These are phyloP conservation scores for Myxozyma nipponensis DNA, from an alignment of 805 yeast genomes.

Conservation along the genomic window DNA sequence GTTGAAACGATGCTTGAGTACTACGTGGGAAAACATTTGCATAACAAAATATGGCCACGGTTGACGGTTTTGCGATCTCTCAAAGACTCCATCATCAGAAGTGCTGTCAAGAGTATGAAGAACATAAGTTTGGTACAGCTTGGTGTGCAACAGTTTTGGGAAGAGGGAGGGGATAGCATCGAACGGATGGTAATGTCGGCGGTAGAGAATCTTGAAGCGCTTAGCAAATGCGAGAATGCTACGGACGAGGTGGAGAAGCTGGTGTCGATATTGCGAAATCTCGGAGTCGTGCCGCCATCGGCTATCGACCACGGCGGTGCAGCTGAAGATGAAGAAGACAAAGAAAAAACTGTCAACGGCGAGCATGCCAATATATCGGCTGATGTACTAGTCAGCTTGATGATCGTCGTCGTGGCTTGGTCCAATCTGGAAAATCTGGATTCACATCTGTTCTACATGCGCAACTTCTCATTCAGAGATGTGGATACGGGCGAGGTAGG, in stretches of 20 bases:
- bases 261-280: constrained; percentile 29
- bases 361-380: constrained; percentile 24
- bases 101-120: constrained; percentile 31
- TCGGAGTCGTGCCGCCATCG: constrained; percentile 28
- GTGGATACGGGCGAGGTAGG: constrained; percentile 59
- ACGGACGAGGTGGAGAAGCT: constrained; percentile 38
- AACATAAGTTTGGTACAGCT: constrained; percentile 44
- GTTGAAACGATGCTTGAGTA: constrained; percentile 55
- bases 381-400: constrained; percentile 38
- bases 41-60: constrained; percentile 61
- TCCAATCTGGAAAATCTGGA: constrained; percentile 57
- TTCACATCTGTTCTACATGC: constrained; percentile 62
- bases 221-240: constrained; percentile 36
- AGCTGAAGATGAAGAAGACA: constrained; percentile 5
- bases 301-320: constrained; percentile 21
- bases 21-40: constrained; percentile 67
- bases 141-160: constrained; percentile 39
- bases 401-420: constrained; percentile 61
- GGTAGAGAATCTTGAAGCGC: constrained; percentile 47
- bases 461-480: constrained; percentile 51
- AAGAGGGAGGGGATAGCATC: constrained; percentile 32
- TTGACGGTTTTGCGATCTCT: constrained; percentile 35
- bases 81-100: constrained; percentile 30
- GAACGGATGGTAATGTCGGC: constrained; percentile 52
- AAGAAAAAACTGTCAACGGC: neutral